A percentile compares a stretch with the other conserved stretches of the same genome.
Conservation (phyloP, 2,329 filamentous ascomycete species). For the Fusarium hostae region DNA sequence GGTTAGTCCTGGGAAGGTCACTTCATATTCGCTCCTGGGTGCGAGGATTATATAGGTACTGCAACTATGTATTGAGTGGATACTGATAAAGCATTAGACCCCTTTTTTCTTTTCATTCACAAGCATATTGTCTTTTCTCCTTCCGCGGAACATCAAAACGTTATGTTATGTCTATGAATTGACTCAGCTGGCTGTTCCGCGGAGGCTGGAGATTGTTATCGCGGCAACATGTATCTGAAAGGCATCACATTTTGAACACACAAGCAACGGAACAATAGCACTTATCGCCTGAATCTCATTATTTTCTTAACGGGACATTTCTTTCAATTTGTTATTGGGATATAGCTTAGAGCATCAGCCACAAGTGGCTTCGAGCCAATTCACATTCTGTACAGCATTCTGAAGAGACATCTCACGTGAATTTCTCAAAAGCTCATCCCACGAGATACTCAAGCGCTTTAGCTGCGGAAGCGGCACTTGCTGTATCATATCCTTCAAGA, state of each 20-base stretch:
- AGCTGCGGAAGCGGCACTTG: neutral
- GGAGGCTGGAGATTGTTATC: neutral
- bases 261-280: fast-evolving
- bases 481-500: neutral
- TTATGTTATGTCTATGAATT: neutral
- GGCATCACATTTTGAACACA: fast-evolving
- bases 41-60: neutral
- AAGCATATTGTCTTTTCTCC: fast-evolving
- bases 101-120: neutral
- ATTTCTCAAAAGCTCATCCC: neutral
- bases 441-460: neutral
- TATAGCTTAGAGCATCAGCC: fast-evolving
- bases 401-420: neutral
- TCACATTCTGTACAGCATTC: neutral
- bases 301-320: fast-evolving
- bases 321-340: fast-evolving
- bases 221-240: too few species aligned
- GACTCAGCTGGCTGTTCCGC: neutral
- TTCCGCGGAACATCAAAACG: neutral
- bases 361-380: neutral
- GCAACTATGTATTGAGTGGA: neutral
- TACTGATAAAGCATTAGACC: fast-evolving
- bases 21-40: neutral
- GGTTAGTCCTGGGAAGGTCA: fast-evolving
- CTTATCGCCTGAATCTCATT: fast-evolving